Evolutionary conservation across 352 stramenopile genomes (phyloP).

Genomic region (Aphanomyces stellatus): DNA sequence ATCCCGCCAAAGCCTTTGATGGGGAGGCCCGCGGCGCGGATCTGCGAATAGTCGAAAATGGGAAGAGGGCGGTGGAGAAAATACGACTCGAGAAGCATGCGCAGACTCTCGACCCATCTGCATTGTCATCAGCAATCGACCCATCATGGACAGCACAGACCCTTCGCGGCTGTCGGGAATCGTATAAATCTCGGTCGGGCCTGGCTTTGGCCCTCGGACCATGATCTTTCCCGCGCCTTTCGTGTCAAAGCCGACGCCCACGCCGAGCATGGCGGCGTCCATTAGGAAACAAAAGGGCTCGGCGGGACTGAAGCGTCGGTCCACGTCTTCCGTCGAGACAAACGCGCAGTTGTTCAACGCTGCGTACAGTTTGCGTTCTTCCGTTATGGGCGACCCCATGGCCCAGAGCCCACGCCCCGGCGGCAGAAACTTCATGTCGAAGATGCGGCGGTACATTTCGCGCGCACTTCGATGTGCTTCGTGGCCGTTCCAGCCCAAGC

Average conservation of each 20-base stretch:
- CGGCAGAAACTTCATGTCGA: conserved; percentile 92
- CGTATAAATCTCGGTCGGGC: conserved; percentile 23
- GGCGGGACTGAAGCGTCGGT: conserved; percentile 40
- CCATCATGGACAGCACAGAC: neutral
- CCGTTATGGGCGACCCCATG: conserved; percentile 90
- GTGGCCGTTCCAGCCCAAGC: conserved; percentile 58
- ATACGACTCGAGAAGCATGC: conserved; percentile 76
- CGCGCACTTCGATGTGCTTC: conserved; percentile 47
- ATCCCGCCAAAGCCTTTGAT: conserved; percentile 89
- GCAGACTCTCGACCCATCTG: conserved; percentile 82
- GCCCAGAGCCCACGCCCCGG: conserved; percentile 89
- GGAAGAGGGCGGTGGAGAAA: conserved; percentile 39
- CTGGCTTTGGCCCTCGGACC: conserved; percentile 28
- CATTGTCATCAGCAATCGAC: no score
- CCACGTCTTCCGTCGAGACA: conserved; percentile 77
- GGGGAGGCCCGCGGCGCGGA: conserved; percentile 70
- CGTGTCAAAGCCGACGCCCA: conserved; percentile 92
- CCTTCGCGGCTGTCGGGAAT: conserved; percentile 63
- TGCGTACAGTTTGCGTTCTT: conserved; percentile 69
- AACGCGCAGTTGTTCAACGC: conserved; percentile 93
- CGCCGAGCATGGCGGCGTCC: conserved; percentile 91
- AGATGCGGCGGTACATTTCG: conserved; percentile 90
- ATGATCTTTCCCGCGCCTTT: conserved; percentile 67
- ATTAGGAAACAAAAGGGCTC: conserved; percentile 93
- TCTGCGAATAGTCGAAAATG: conserved; percentile 75